Evolutionary conservation across 805 yeast species (phyloP), one percentile per base, ranked within the genome.

Genomic region (Yamadazyma akitaensis): DNA sequence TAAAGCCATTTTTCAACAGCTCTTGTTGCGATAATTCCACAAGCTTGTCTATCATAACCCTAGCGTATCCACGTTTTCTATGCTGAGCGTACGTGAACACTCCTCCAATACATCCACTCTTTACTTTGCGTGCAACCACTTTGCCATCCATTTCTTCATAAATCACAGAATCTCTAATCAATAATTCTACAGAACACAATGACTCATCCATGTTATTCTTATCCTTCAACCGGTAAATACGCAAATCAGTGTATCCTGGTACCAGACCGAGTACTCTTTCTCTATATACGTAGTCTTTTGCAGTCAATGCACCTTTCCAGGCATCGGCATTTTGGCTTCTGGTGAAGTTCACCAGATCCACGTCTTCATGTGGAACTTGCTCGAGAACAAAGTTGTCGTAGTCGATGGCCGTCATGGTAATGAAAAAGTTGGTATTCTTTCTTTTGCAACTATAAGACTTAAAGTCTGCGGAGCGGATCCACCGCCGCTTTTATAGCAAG

Each of bases 51-150:
- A 70, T 56, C 76, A 72, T 72, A 24, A 70, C 57, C 19, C 55
- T 51, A 13, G 73, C 75, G 44, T 60, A 62, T 0, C 76, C 75
- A 36, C 63, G 59, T 9, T 69, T 68, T 39, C 77, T 54, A 51
- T 62, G 51, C 36, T 62, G 65, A 4, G 65, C 65, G 41, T 62
- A 64, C 3, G 75, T 69, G 56, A 53, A 72, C 2, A 72, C 77
- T 2, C 71, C 73, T 13, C 76, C 76, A 33, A 72, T 60, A 43
- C 73, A 67, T 1, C 73, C 77, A 43, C 67, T 51, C 19, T 44
- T 47, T 16, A 51, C 37, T 8, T 25, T 28, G 2, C 19, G 26
- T 18, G 19, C 19, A 14, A 26, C 37, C 28, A 49, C 51, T 40
- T 42, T 32, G 16, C 43, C 49, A 30, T 43, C 43, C 4, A 30